Evolutionary conservation across 345 rosid species (phyloP).

Genomic region (Bruguiera sexangula): DNA sequence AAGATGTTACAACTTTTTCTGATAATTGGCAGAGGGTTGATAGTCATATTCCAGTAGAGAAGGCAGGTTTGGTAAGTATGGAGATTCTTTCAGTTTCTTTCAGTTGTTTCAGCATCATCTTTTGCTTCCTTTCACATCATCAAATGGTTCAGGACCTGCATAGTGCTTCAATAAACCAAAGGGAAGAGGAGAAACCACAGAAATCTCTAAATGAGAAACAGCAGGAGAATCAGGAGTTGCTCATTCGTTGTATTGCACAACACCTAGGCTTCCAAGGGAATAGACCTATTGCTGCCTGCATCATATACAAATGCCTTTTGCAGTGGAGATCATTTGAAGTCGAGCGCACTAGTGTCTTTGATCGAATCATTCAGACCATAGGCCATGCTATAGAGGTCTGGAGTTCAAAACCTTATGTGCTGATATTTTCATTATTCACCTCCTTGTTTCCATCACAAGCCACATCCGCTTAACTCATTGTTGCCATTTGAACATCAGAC

Average conservation of each 20-base stretch:
- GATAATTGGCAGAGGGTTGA: constrained; percentile 63
- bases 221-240: constrained; percentile 93
- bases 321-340: constrained; percentile 99
- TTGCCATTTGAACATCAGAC: constrained; percentile 47
- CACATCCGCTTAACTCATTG: constrained; percentile 17
- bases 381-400: constrained; percentile 89
- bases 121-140: constrained; percentile 4
- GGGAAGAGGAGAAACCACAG: constrained; percentile 86
- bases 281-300: constrained; percentile 87
- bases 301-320: constrained; percentile 84
- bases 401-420: constrained; percentile 10
- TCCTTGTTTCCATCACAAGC: neutral
- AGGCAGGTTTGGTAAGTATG: constrained; percentile 49
- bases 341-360: constrained; percentile 85
- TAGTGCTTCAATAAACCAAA: constrained; percentile 64
- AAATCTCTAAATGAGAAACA: constrained; percentile 90
- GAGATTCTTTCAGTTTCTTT: neutral
- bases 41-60: constrained; percentile 55
- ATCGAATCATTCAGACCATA: constrained; percentile 86
- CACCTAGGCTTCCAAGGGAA: constrained; percentile 76
- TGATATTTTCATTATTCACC: neutral
- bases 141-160: constrained; percentile 62
- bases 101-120: neutral
- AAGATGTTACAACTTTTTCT: constrained; percentile 15
- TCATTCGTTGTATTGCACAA: constrained; percentile 86